Evolutionary conservation across 2,329 filamentous ascomycete species (phyloP), one percentile per base, ranked within the genome.

Genomic region (Geosmithia flava): DNA sequence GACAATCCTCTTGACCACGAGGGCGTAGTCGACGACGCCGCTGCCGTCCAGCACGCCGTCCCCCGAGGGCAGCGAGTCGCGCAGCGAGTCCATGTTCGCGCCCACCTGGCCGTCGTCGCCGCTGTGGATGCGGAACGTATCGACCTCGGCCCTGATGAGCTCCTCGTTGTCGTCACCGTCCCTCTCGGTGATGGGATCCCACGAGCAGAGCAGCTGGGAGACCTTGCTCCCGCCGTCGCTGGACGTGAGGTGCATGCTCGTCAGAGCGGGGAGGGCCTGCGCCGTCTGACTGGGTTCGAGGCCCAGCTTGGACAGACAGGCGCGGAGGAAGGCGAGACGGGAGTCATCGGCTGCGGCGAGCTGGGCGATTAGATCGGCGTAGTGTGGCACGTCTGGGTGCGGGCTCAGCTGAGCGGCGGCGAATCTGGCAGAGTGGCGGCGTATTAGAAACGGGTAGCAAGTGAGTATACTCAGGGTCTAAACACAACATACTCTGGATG

Each of bases 211-310:
- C 27, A 93, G 68, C 54, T 85, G 76, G 42, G 77, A 70, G n/a
- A 88, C 78, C 41, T 83, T 78, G 55, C 70, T 66, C n/a, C n/a
- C 33, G 45, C 78, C 72, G 53, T 80, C 69, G 46, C 81, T 63
- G 50, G 86, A 83, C 42, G 89, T 91, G 47, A 97, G 72, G 66
- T 96, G 87, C 45, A 96, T 71, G 55, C 74, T 79, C 52, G 91
- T 95, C 39, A 95, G 79, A 50, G 85, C 84, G 13, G 88, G 89
- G 62, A 89, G 76, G 55, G 77, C 72, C 7, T 29, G 20, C 7
- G 17, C 27, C 55, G 80, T 72, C 55, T 77, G 74, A 45, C 87
- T 80, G 53, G 81, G 71, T 50, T 83, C 77, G n/a, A 98, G 72
- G 1, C 87, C 88, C 11, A 98, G 72, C 59, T 93, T 95, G 16